A percentile compares a stretch with the other conserved stretches of the same genome.
phyloP scores from a whole-genome alignment of 441 rosid species.

The Arabidopsis hybrid region DNA sequence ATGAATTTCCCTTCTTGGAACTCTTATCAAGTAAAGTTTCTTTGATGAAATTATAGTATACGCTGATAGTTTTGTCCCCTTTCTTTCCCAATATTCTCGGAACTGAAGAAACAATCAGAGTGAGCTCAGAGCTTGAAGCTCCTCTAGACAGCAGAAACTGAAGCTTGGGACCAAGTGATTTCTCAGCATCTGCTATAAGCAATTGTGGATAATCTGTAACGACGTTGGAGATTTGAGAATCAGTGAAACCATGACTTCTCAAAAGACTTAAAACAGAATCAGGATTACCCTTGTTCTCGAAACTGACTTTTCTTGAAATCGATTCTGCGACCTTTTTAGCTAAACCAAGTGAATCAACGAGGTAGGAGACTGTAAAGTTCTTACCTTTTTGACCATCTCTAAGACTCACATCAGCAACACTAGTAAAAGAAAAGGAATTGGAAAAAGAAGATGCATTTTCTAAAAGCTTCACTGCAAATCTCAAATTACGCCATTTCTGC shows the following conservation, averaged over 20 bases:
- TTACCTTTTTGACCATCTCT: background rate
- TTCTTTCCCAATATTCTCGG: conserved; percentile 17
- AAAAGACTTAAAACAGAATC: conserved; percentile 41
- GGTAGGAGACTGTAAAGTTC: conserved; percentile 45
- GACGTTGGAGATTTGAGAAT: conserved; percentile 44
- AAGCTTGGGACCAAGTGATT: conserved; percentile 42
- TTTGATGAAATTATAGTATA: background rate
- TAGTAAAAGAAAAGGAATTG: background rate
- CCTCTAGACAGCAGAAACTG: conserved; percentile 44
- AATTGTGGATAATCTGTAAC: conserved; percentile 29
- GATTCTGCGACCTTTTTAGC: conserved; percentile 42
- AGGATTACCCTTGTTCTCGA: background rate
- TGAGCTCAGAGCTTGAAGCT: conserved; percentile 33
- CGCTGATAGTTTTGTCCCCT: background rate
- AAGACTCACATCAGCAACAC: no score
- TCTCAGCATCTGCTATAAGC: conserved; percentile 27
- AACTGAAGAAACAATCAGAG: conserved; percentile 12
- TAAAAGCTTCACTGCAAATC: background rate
- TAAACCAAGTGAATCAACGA: conserved; percentile 46
- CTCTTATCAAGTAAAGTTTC: background rate
- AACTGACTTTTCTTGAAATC: conserved; percentile 20
- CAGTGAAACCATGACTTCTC: conserved; percentile 14
- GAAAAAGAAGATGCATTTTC: background rate
- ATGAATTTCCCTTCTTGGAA: background rate
- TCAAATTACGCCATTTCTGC: conserved; percentile 9